Evolutionary conservation across 805 yeast genomes (phyloP).

Genomic region (Zygosaccharomyces bailii): DNA sequence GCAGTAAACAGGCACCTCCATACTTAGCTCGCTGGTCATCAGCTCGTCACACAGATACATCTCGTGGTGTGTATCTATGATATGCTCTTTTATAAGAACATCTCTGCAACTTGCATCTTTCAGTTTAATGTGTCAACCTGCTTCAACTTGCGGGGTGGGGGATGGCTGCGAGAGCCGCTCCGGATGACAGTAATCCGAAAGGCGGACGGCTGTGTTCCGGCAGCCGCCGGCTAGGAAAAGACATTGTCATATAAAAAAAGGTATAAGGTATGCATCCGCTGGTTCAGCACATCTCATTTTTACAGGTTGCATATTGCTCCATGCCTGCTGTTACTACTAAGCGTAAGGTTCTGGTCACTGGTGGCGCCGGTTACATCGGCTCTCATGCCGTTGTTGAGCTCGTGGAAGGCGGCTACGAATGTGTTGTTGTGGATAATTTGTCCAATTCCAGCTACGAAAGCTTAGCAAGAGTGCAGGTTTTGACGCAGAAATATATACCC

Average conservation of each 20-base stretch:
- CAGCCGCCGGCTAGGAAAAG: not conserved
- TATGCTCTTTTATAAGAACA: not conserved
- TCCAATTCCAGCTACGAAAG: constrained; percentile 66
- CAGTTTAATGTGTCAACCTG: not conserved
- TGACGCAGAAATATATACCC: constrained; percentile 46
- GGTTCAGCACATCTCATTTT: no score
- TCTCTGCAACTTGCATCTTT: not conserved
- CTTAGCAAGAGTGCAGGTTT: constrained; percentile 55
- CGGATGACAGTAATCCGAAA: not conserved
- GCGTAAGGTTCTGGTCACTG: constrained; percentile 58
- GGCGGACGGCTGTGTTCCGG: not conserved
- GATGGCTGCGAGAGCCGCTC: not conserved
- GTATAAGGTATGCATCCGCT: not conserved
- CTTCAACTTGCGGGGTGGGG: not conserved
- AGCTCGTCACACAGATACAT: constrained; percentile 5
- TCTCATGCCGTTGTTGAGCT: constrained; percentile 72
- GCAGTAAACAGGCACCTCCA: constrained; percentile 3
- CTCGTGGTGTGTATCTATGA: no score
- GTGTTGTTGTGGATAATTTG: constrained; percentile 70
- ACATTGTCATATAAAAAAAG: not conserved
- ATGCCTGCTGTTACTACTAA: constrained; percentile 4
- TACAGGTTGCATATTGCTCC: constrained; percentile 4
- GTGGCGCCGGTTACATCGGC: constrained; percentile 87
- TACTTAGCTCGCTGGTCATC: not conserved
- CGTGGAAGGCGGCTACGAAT: constrained; percentile 58